Evolutionary conservation across 2,329 filamentous ascomycete genomes (phyloP), one percentile per base, ranked within the genome.

Genomic region (Botrytis pseudocinerea): DNA sequence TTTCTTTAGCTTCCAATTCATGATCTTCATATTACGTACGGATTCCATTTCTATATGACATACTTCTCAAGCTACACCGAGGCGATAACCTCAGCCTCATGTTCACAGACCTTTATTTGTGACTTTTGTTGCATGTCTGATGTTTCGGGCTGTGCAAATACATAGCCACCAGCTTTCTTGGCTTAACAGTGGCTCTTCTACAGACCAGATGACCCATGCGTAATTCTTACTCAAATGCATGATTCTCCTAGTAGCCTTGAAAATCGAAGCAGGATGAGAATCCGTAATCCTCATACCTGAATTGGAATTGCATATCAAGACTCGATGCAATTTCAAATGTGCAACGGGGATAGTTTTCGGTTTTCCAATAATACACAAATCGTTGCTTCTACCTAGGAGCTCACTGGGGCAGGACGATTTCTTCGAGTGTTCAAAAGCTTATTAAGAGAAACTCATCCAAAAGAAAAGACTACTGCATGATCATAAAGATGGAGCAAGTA

Each of bases 1-100:
- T 65, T 71, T 71, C 35, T 64, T 64, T 64, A 35, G 59, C n/a
- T 69, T 59, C 10, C 18, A 32, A 20, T 69, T 51, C 48, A 69
- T 69, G 48, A 51, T 65, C 32, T 48, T 35, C 46, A 40, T 65
- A 18, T 38, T 69, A 42, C 32, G 40, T 42, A 69, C 25, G 6
- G 18, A 44, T 16, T 42, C 25, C 2, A 28, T 38, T 25, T 57
- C 48, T 57, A 12, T 57, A 38, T 22, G 38, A 59, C 25, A 57
- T 44, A 14, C 25, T 42, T 57, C 42, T 22, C n/a, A 44, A 18
- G 32, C 18, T 38, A 32, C 6, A 32, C 8, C 25, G 28, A n/a
- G 51, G 51, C 14, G 18, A 18, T 28, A 18, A 42, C n/a, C 40
- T n/a, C 25, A 28, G 25, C 25, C 25, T 42, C 22, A n/a, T 57